Conservation (phyloP, 306 rosid species). For the Citrullus amarus region DNA sequence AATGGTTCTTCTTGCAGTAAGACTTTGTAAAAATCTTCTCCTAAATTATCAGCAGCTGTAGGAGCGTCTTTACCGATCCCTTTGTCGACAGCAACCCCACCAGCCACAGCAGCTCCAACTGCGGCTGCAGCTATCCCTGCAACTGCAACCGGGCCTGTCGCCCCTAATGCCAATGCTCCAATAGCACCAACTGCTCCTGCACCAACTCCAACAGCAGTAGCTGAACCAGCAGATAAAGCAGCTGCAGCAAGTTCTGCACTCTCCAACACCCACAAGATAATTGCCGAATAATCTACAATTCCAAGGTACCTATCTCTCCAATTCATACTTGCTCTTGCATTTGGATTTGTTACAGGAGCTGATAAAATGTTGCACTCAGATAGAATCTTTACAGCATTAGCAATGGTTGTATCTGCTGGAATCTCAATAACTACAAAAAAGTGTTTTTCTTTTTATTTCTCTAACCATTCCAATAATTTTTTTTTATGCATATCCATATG, state of each 20-base stretch:
- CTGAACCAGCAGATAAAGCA: constrained; percentile 67
- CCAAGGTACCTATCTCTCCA: constrained; percentile 86
- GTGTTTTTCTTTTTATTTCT: background rate
- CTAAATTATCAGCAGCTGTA: constrained; percentile 56
- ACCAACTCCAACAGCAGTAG: constrained; percentile 78
- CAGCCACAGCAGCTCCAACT: constrained; percentile 78
- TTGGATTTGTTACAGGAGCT: constrained; percentile 63
- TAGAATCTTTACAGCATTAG: constrained; percentile 55
- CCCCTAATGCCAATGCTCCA: constrained; percentile 77
- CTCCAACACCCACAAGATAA: constrained; percentile 87
- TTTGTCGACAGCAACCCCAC: constrained; percentile 59
- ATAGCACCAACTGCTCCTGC: constrained; percentile 71
- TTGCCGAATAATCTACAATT: constrained; percentile 67
- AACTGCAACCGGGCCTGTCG: constrained; percentile 70
- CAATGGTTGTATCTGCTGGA: constrained; percentile 50
- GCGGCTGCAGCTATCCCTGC: constrained; percentile 87
- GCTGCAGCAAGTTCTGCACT: constrained; percentile 79
- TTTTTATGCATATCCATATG: background rate
- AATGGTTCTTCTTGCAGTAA: constrained; percentile 81
- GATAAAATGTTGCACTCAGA: constrained; percentile 75
- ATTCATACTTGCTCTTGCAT: constrained; percentile 32
- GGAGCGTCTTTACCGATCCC: constrained; percentile 59
- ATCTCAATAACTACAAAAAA: constrained; percentile 64
- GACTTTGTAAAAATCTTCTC: constrained; percentile 74
- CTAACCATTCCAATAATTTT: background rate